Percentiles rank a stretch among this genome's conserved stretches.
phyloP scores from a whole-genome alignment of 208 protist species.

The Kentomonas sorsogonicus region DNA sequence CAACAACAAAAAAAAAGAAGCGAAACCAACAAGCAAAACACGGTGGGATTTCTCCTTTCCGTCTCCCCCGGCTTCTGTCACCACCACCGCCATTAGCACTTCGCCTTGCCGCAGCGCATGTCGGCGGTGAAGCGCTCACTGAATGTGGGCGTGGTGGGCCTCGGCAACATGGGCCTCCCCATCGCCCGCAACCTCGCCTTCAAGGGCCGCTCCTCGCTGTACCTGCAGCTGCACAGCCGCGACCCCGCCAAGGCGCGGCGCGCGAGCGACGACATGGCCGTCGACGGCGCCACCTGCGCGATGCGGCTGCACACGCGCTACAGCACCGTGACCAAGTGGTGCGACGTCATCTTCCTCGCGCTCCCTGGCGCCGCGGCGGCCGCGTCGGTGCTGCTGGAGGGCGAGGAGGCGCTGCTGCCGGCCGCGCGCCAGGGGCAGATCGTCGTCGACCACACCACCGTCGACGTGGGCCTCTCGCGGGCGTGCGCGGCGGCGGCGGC shows the following conservation, averaged over 20 bases:
- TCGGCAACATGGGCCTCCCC: slow-evolving; percentile 84
- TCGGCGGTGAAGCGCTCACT: slow-evolving; percentile 68
- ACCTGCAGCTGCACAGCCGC: slow-evolving; percentile 83
- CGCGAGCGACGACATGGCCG: slow-evolving; percentile 70
- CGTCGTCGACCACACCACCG: slow-evolving; percentile 87
- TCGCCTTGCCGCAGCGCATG: no score
- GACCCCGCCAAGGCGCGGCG: slow-evolving; percentile 49
- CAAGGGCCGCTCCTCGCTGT: slow-evolving; percentile 79
- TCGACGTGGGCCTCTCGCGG: slow-evolving; percentile 64
- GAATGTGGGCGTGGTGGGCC: slow-evolving; percentile 81
- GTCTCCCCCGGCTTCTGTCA: no score
- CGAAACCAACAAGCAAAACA: no score
- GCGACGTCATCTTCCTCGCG: slow-evolving; percentile 70
- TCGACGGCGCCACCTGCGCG: slow-evolving; percentile 78
- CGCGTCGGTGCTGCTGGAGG: slow-evolving; percentile 50
- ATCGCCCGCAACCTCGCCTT: slow-evolving; percentile 85
- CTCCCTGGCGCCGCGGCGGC: slow-evolving; percentile 46
- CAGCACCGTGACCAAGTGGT: slow-evolving; percentile 83
- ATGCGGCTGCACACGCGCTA: slow-evolving; percentile 82
- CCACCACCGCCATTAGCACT: no score
- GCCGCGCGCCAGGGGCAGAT: slow-evolving; percentile 77
- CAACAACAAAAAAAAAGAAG: no score
- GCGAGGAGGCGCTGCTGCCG: slow-evolving; percentile 56
- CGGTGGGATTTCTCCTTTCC: no score
- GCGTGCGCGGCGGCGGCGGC: slow-evolving; percentile 60